Percentiles rank a stretch among this genome's conserved stretches.
Conservation (phyloP, 331 rosid species). For the Rhamnella rubrinervis region DNA sequence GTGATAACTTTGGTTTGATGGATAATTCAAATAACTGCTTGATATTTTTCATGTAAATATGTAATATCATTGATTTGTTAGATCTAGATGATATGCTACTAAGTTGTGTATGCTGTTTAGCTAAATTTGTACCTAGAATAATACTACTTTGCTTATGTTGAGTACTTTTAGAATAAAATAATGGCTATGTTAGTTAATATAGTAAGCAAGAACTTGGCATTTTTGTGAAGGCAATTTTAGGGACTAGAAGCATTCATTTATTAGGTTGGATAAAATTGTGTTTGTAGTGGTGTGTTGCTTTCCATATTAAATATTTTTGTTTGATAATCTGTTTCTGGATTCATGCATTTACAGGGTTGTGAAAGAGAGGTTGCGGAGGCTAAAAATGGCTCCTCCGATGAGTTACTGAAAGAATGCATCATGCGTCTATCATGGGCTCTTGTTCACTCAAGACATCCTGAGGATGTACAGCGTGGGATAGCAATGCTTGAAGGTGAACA, state of each 20-base stretch:
- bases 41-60: too few relatives aligned
- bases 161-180: neutral
- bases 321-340: neutral
- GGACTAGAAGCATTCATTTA: neutral
- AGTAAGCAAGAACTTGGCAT: too few relatives aligned
- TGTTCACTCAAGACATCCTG: constrained; percentile 75
- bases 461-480: constrained; percentile 89
- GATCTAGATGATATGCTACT: too few relatives aligned
- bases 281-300: neutral
- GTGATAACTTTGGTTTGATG: too few relatives aligned
- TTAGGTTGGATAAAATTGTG: neutral
- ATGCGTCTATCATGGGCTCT: constrained; percentile 94
- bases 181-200: too few relatives aligned
- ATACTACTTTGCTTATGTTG: neutral
- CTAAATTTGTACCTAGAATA: too few relatives aligned
- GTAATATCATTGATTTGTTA: too few relatives aligned
- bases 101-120: too few relatives aligned
- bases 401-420: constrained; percentile 55
- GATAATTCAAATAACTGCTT: too few relatives aligned
- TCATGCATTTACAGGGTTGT: constrained; percentile 59
- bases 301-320: neutral
- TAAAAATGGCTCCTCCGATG: constrained; percentile 53
- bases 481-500: constrained; percentile 85
- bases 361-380: constrained; percentile 85
- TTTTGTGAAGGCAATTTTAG: neutral